These are phyloP conservation scores for Sesbania bispinosa DNA, from an alignment of 306 rosid genomes.

Conservation along the genomic window DNA sequence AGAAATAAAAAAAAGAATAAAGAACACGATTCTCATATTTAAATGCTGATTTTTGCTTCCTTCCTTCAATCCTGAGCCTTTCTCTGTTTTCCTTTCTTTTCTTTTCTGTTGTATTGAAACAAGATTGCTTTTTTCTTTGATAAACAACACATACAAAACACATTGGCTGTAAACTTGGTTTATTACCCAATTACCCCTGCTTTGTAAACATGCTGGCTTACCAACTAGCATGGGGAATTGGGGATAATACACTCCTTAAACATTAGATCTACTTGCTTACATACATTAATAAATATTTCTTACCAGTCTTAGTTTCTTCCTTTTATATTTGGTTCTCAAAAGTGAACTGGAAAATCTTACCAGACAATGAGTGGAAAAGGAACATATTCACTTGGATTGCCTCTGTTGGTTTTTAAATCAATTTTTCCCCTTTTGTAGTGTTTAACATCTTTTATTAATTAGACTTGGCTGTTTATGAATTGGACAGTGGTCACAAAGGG, in stretches of 20 bases:
- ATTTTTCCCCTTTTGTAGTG: neutral
- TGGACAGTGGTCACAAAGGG: slow-evolving; percentile 24
- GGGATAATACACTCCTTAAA: neutral
- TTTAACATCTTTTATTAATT: slow-evolving; percentile 6
- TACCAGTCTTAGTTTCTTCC: slow-evolving; percentile 9
- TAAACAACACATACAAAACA: neutral
- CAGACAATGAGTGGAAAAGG: slow-evolving; percentile 11
- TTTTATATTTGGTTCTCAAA: neutral
- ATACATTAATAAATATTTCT: neutral
- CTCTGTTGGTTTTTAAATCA: neutral
- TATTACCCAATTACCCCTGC: neutral
- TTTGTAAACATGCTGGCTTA: neutral
- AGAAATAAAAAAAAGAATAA: slow-evolving; percentile 13
- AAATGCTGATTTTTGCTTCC: neutral
- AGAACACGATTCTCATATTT: neutral
- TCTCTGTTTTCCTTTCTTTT: neutral
- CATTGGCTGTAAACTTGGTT: neutral
- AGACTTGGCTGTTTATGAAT: slow-evolving; percentile 16
- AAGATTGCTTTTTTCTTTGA: slow-evolving; percentile 2
- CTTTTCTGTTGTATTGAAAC: neutral
- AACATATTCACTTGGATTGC: slow-evolving; percentile 7
- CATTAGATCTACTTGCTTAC: neutral
- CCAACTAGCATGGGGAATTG: slow-evolving; percentile 13
- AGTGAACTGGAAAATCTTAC: neutral
- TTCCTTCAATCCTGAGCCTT: neutral